phyloP scores from a whole-genome alignment of 2,329 filamentous ascomycete genomes.

The Epichloe brachyelytri region DNA sequence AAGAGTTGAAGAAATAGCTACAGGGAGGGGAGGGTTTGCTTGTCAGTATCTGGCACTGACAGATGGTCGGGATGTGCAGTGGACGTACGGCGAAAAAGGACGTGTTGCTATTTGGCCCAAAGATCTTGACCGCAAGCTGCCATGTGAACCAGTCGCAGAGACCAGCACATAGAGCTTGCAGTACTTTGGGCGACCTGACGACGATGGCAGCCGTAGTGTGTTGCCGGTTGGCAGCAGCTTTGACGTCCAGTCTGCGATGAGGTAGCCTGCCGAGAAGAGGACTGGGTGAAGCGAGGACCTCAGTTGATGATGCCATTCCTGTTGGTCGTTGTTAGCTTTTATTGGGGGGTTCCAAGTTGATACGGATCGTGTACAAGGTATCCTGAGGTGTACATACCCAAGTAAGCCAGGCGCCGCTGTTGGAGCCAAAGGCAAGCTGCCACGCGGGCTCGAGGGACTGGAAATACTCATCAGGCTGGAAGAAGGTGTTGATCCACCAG shows the following conservation, averaged over 20 bases:
- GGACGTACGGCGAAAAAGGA: conserved; percentile 54
- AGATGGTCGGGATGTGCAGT: neutral
- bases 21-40: neutral
- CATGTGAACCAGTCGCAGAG: conserved; percentile 78
- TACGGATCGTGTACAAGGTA: conserved; percentile 7
- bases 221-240: conserved; percentile 39
- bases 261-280: conserved; percentile 69
- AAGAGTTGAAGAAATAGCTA: conserved; percentile 25
- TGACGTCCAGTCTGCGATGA: conserved; percentile 43
- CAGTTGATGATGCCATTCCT: conserved; percentile 89
- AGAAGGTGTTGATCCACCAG: conserved; percentile 71
- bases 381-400: conserved; percentile 52
- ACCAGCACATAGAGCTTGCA: conserved; percentile 69
- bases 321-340: neutral
- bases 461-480: conserved; percentile 97
- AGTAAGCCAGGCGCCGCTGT: conserved; percentile 80
- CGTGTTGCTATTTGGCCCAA: conserved; percentile 49
- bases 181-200: conserved; percentile 56
- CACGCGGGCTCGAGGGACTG: conserved; percentile 93
- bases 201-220: conserved; percentile 52
- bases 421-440: conserved; percentile 66
- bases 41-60: neutral
- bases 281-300: conserved; percentile 86
- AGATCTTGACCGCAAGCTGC: conserved; percentile 62
- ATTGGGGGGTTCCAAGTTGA: neutral